Evolutionary conservation across 495 filamentous ascomycete genomes (phyloP).

Genomic region (Neurospora sp.): DNA sequence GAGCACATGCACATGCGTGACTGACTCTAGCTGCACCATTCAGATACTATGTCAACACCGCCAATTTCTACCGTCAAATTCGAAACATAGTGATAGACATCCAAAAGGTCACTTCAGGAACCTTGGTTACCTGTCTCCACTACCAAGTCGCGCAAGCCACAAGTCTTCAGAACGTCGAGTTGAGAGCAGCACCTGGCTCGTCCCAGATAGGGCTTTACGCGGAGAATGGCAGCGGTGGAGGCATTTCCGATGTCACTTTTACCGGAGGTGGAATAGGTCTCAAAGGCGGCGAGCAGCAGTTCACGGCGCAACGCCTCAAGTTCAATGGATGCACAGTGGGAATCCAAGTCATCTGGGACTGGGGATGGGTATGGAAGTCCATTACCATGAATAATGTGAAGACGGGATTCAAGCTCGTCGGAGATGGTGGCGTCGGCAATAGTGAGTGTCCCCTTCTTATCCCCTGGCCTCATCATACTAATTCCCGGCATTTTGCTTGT

Average conservation of each 20-base stretch:
- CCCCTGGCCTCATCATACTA: too few species aligned
- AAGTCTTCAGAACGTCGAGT: conserved; percentile 70
- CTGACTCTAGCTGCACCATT: background rate
- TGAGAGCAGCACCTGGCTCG: conserved; percentile 19
- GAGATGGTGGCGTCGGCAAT: conserved; percentile 38
- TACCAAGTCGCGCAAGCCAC: conserved; percentile 92
- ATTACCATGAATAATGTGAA: conserved; percentile 62
- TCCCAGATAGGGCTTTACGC: conserved; percentile 66
- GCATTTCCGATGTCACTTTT: conserved; percentile 69
- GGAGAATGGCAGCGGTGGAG: conserved; percentile 80
- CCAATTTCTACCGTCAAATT: conserved; percentile 92
- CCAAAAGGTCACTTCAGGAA: conserved; percentile 44
- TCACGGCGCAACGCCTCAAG: conserved; percentile 33
- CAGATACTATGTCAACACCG: conserved; percentile 64
- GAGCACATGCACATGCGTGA: background rate
- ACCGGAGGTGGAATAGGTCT: conserved; percentile 66
- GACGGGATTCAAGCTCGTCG: conserved; percentile 61
- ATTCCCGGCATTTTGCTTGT: too few species aligned
- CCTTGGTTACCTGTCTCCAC: conserved; percentile 58
- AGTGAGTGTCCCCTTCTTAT: too few species aligned
- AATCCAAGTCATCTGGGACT: conserved; percentile 78
- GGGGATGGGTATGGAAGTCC: conserved; percentile 73
- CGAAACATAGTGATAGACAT: conserved; percentile 86
- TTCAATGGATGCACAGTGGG: conserved; percentile 77
- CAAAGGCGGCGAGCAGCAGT: conserved; percentile 59